Base-by-base conservation (phyloP, 192 early-diverging fungal species). In the Rhizophagus sp. region DNA sequence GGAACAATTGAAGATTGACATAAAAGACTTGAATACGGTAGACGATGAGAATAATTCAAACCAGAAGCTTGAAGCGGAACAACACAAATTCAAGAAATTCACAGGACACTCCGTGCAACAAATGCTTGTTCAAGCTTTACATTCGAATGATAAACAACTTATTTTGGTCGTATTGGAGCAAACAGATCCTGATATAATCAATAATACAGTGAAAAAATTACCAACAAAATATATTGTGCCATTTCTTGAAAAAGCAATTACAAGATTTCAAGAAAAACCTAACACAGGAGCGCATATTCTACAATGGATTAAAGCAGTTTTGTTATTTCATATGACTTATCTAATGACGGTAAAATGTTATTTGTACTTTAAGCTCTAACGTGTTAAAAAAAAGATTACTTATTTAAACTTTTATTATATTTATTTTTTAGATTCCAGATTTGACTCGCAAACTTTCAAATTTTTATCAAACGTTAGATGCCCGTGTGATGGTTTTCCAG, bases 41-140 rank as follows among this genome's bases (percentile, higher is more conserved):
- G 19, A 36, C 34, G 34, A 19, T 9, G 67, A 69, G 36, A 36
- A 27, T 39, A 17, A 36, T 19, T 6, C 27, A 30, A 36, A 2
- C 33, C 67, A 30, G 9, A 30, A 68, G 25, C 7, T 15, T 4
- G 50, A 52, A 30, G 12, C 73, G 11, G 34, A 52, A 22, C 76
- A 76, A 75, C 78, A 76, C 75, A 83, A 81, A 27, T 81, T 84
- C 44, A 61, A 81, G 0, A 82, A 79, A 63, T 83, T 86, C 62
- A 79, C 85, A 71, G 89, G 86, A 25, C 84, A 86, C 36, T 88
- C 89, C 13, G 69, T 90, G 34, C 87, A 88, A 61, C 80, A 85
- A 27, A 87, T 88, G 79, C 73, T 90, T 19, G 82, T 90, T 6
- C 89, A 90, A 80, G 89, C 89, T 62, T 72, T 90, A 63, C 89